Evolutionary conservation across 2,329 filamentous ascomycete species (phyloP).

Genomic region (Lachnellula suecica): DNA sequence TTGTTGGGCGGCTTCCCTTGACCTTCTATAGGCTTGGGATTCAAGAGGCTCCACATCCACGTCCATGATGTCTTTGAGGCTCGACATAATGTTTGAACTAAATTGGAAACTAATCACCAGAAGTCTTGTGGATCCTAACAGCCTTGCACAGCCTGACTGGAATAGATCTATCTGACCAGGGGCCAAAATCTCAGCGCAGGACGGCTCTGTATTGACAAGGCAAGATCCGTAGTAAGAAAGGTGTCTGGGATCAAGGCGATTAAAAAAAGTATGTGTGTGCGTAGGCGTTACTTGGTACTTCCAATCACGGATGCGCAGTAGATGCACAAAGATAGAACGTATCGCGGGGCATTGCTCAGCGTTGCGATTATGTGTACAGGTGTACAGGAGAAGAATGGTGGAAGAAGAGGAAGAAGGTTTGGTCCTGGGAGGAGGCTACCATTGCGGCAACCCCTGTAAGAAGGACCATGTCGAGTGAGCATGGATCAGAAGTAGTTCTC

Average conservation of each 20-base stretch:
- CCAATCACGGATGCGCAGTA: conserved; percentile 26
- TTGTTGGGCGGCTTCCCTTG: conserved; percentile 29
- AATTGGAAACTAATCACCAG: conserved; percentile 31
- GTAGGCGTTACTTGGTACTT: conserved; percentile 22
- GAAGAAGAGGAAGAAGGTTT: conserved; percentile 12
- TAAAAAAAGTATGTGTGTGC: conserved; percentile 15
- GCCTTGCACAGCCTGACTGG: conserved; percentile 32
- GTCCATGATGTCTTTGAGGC: conserved; percentile 37
- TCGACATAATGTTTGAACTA: conserved; percentile 32
- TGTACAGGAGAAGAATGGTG: conserved; percentile 11
- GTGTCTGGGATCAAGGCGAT: conserved; percentile 14
- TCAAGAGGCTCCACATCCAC: conserved; percentile 35
- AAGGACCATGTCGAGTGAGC: background rate
- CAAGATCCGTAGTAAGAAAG: conserved; percentile 23
- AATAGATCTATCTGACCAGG: conserved; percentile 26
- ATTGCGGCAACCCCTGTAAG: background rate
- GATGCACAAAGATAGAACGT: conserved; percentile 32
- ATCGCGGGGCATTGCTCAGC: conserved; percentile 33
- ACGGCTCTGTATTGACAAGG: conserved; percentile 17
- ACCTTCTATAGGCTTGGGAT: conserved; percentile 34
- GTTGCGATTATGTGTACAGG: conserved; percentile 23
- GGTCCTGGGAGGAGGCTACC: background rate
- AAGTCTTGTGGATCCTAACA: conserved; percentile 24
- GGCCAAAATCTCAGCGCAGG: conserved; percentile 27
- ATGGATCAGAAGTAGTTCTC: background rate